phyloP scores from a whole-genome alignment of 2,329 filamentous ascomycete species.

The Ophiobolus disseminans region DNA sequence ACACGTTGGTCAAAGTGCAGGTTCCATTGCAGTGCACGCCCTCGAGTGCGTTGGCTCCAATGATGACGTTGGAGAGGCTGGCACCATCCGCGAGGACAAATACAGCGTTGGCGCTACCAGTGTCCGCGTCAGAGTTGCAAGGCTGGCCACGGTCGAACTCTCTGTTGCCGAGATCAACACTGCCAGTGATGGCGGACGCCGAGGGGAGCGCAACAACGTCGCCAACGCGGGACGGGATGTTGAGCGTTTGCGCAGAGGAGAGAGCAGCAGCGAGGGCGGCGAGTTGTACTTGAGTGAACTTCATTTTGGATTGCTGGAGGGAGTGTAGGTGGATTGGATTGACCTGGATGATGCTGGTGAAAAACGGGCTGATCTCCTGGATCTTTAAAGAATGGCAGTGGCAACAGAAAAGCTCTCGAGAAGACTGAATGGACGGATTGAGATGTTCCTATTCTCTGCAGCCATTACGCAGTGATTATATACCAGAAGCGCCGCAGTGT shows the following conservation, averaged over 20 bases:
- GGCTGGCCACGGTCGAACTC: conserved; percentile 31
- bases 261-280: conserved; percentile 32
- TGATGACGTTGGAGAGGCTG: conserved; percentile 61
- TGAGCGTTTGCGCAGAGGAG: conserved; percentile 39
- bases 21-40: conserved; percentile 59
- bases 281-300: conserved; percentile 27
- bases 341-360: neutral
- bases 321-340: neutral
- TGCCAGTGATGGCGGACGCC: conserved; percentile 31
- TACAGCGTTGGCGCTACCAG: conserved; percentile 51
- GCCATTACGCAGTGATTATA: neutral
- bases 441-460: neutral
- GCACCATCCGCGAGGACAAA: conserved; percentile 60
- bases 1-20: conserved; percentile 51
- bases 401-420: neutral
- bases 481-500: too few species aligned
- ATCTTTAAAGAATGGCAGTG: neutral
- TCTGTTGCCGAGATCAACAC: conserved; percentile 25
- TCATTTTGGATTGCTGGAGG: conserved; percentile 22
- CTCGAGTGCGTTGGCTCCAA: conserved; percentile 58
- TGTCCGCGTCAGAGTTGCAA: conserved; percentile 32
- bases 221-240: conserved; percentile 41
- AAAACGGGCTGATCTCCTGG: neutral
- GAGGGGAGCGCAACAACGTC: conserved; percentile 36
- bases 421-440: neutral